Conservation (phyloP, 805 yeast genomes). For the Wickerhamiella cacticola region DNA sequence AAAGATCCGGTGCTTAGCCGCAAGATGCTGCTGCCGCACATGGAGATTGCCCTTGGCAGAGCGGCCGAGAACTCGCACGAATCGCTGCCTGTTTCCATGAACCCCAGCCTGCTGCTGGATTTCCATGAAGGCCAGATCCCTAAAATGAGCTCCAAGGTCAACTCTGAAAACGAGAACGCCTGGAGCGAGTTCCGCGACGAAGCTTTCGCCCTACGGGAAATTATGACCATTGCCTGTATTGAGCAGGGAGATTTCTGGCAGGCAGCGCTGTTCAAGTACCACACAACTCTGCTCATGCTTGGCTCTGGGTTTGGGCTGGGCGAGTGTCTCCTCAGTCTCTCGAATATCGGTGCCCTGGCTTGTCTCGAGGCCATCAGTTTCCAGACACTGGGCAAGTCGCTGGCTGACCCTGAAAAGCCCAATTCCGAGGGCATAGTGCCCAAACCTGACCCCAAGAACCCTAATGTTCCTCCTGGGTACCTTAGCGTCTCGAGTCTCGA, state of each 20-base stretch:
- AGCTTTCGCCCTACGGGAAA: conserved; percentile 62
- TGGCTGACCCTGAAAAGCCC: conserved; percentile 26
- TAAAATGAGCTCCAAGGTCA: conserved; percentile 13
- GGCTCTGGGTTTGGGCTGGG: conserved; percentile 55
- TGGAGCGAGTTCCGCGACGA: conserved; percentile 47
- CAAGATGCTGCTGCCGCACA: conserved; percentile 48
- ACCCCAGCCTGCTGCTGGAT: conserved; percentile 15
- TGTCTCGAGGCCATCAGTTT: conserved; percentile 55
- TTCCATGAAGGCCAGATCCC: conserved; percentile 16
- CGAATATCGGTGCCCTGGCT: conserved; percentile 56
- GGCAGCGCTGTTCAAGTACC: conserved; percentile 49
- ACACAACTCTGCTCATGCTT: conserved; percentile 63
- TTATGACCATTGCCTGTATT: conserved; percentile 58
- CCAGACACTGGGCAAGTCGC: conserved; percentile 28
- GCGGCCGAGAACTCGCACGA: conserved; percentile 33
- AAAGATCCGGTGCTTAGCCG: conserved; percentile 39
- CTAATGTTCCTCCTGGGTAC: conserved; percentile 7
- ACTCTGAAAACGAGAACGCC: conserved; percentile 10
- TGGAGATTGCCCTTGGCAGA: conserved; percentile 37
- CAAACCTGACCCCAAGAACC: not conserved
- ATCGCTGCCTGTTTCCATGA: conserved; percentile 18
- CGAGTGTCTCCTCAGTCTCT: conserved; percentile 51
- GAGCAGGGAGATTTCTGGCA: conserved; percentile 53
- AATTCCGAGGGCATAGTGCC: not conserved
- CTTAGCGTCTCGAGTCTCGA: conserved; percentile 9